Base-by-base conservation (phyloP, 106 monocot genomes). In the Acanthochlamys bracteata region DNA sequence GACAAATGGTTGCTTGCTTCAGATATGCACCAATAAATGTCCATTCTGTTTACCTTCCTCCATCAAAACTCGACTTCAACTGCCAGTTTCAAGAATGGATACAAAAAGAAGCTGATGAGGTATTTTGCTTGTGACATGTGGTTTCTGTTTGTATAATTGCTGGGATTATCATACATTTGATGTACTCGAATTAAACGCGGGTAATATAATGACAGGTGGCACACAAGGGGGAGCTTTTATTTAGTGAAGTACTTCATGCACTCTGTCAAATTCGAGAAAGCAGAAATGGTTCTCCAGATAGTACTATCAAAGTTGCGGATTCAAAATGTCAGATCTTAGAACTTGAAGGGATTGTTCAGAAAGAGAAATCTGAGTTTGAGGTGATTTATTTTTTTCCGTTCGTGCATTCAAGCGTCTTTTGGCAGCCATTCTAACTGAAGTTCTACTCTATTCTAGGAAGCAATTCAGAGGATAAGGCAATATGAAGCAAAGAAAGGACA, bases 1-100 rank as follows among this genome's bases (percentile, higher is more conserved):
- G 92, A 53, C 83, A 77, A 67, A 92, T 83, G 90, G 92, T 92
- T 59, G 98, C 92, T 62, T 98, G 91, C 73, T 88, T 98, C 73
- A 80, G 91, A 3, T 98, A 98, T 83, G 83, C 91, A 64, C 68
- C 83, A 25, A 86, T 98, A 63, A 62, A 72, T 69, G 83, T 92
- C 69, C 78, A 89, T 69, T 88, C 84, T 56, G 91, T 89, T 70
- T 79, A 71, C 39, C 68, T 98, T 22, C 98, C 98, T 49, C 88
- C 98, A 73, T 61, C 85, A 27, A 78, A 81, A 71, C 78, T 92
- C 74, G 79, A 86, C 73, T 84, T 98, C 69, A 73, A 67, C 62
- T 75, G 70, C 66, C 67, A 71, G 24, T 61, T 61, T 59, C 83
- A 82, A 60, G 88, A 89, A 9, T 85, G 88, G 85, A 75, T 98